Evolutionary conservation across 352 stramenopile species (phyloP).

Genomic region (Phytopythium oedochilum): DNA sequence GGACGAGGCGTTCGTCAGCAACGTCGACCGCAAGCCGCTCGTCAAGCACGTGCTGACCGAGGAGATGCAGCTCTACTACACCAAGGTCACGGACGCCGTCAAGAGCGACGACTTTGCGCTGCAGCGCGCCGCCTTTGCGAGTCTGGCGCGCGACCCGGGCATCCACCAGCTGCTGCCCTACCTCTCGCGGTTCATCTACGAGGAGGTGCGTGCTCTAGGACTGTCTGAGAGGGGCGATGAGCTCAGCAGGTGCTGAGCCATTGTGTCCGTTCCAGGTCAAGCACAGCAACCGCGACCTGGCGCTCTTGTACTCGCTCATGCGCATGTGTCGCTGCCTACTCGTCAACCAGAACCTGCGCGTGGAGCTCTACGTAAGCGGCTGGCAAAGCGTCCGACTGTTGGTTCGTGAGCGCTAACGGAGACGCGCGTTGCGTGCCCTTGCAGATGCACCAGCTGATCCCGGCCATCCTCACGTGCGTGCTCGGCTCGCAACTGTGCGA

Average conservation of each 20-base stretch:
- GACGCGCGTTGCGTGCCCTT: neutral
- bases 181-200: constrained; percentile 86
- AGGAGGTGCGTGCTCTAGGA: constrained; percentile 34
- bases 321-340: constrained; percentile 87
- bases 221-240: neutral
- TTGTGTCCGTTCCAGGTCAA: no score
- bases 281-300: constrained; percentile 75
- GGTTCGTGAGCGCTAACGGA: neutral
- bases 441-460: constrained; percentile 92
- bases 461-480: constrained; percentile 91
- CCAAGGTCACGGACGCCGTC: constrained; percentile 80
- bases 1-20: constrained; percentile 65
- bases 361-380: constrained; percentile 89
- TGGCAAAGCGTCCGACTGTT: no score
- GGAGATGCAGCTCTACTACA: constrained; percentile 89
- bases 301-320: constrained; percentile 83
- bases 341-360: constrained; percentile 87
- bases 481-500: constrained; percentile 88
- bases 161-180: constrained; percentile 90
- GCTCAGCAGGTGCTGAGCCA: no score
- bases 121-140: constrained; percentile 73
- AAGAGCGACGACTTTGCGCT: constrained; percentile 70
- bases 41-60: constrained; percentile 87
- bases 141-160: constrained; percentile 75
- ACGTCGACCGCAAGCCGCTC: constrained; percentile 69